Evolutionary conservation across 495 filamentous ascomycete species (phyloP), one percentile per base, ranked within the genome.

Genomic region (Penicillium ochrochloron): DNA sequence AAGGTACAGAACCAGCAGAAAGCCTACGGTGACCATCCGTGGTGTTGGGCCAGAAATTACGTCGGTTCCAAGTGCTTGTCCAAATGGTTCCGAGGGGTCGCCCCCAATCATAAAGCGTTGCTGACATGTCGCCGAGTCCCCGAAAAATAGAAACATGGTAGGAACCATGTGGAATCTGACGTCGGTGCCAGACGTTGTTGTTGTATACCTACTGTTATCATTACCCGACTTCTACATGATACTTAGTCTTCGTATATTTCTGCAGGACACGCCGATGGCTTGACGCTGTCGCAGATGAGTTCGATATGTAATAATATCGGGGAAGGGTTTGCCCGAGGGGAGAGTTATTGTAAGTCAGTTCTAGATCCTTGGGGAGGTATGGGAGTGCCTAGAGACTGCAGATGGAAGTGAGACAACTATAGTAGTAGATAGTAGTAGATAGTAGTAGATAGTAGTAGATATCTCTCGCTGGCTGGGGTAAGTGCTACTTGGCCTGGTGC

Each of bases 141-240:
- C 69, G 54, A 58, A 63, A 55, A 27, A 35, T 25, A 14, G 39
- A 5, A 35, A 52, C 68, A 63, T 51, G 19, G 27, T 25, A 14
- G 31, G 9, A 35, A 52, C 68, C 70, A 71, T 73, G 70, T 73
- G 70, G 70, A 73, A 73, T 63, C 64, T 69, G 70, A 73, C 70
- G 68, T 73, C 59, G 56, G 51, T 34, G 31, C 51, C 51, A 54
- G 31, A 54, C 51, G 2, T 48, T 23, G 21, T 14, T 48, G 23
- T 25, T 10, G 21, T 19, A 23, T 12, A 48, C 3, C 2, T 17
- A 12, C 17, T 3, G 5, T 41, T 25, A 23, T 48, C 21, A 21
- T 23, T 48, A 25, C 9, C 19, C 37, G 12, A 17, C 37, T 41
- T 41, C 12, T 11, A 41, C 12, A 17, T 14, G 5, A 17, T 35